Conservation (phyloP, 768 basidiomycete genomes). For the Nidularia sp. region DNA sequence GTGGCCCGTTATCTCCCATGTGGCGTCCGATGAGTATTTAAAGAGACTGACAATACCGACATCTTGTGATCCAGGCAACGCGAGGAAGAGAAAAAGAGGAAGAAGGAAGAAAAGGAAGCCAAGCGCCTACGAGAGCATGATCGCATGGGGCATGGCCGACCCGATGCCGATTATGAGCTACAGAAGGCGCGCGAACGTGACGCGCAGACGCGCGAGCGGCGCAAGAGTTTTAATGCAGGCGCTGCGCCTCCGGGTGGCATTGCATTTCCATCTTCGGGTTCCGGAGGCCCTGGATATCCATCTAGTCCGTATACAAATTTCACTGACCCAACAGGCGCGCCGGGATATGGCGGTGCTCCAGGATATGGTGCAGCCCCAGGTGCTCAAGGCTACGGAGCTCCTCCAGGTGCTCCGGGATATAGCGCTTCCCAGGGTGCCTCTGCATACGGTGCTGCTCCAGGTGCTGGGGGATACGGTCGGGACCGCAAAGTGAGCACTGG, state of each 20-base stretch:
- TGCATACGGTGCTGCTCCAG: slow-evolving; percentile 9
- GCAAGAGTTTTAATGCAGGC: slow-evolving; percentile 50
- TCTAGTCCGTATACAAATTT: slow-evolving; percentile 17
- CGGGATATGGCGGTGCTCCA: slow-evolving; percentile 7
- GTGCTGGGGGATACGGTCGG: slow-evolving; percentile 13
- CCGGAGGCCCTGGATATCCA: slow-evolving; percentile 14
- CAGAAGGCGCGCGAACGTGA: slow-evolving; percentile 57
- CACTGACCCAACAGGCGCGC: slow-evolving; percentile 7
- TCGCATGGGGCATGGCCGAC: slow-evolving; percentile 24
- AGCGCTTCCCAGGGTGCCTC: slow-evolving; percentile 7
- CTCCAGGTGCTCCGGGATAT: neutral
- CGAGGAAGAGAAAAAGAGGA: slow-evolving; percentile 38
- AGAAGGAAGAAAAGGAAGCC: slow-evolving; percentile 41
- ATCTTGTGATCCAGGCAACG: slow-evolving; percentile 32
- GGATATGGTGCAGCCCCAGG: slow-evolving; percentile 12
- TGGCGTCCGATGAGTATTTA: no score
- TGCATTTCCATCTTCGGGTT: slow-evolving; percentile 23
- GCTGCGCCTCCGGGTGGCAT: slow-evolving; percentile 18
- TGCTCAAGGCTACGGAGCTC: no score
- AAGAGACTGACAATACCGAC: no score
- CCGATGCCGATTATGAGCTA: slow-evolving; percentile 49
- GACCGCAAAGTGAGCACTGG: slow-evolving; percentile 28
- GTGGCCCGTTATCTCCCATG: no score
- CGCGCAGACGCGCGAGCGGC: slow-evolving; percentile 42
- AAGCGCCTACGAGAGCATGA: slow-evolving; percentile 52